Conservation (phyloP, 2,329 filamentous ascomycete genomes). For the Penicillium sp. region DNA sequence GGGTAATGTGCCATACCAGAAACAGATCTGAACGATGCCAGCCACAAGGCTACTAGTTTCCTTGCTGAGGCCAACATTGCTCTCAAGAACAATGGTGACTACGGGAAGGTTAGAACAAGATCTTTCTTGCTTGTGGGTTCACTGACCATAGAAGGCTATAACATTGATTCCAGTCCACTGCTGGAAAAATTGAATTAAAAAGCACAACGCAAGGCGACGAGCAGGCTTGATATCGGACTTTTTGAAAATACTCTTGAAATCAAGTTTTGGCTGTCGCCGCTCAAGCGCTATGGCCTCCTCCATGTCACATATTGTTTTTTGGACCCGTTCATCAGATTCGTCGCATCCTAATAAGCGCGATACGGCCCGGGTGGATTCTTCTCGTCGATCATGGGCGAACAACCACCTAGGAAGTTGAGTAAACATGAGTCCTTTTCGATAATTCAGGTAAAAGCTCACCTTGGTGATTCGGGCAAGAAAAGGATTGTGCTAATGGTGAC, state of each 20-base stretch:
- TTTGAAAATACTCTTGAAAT: not conserved
- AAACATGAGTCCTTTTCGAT: no score
- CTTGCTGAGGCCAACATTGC: conserved; percentile 4
- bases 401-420: not conserved
- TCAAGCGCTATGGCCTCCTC: not conserved
- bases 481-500: conserved; percentile 1
- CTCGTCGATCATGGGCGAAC: not conserved
- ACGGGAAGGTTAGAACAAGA: not conserved
- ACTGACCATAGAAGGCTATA: conserved; percentile 7
- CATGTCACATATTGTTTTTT: not conserved
- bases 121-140: not conserved
- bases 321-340: no score
- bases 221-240: not conserved
- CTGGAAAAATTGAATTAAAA: conserved; percentile 9
- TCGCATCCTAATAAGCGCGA: no score
- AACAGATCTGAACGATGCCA: conserved; percentile 11
- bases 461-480: conserved; percentile 20
- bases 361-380: not conserved
- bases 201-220: conserved; percentile 1
- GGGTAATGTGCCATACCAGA: conserved; percentile 17
- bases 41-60: conserved; percentile 3
- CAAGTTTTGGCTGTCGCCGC: not conserved
- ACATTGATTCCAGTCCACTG: conserved; percentile 10
- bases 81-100: conserved; percentile 9
- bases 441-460: not conserved